phyloP scores from a whole-genome alignment of 768 basidiomycete genomes.

The Boletus tomentosulus region DNA sequence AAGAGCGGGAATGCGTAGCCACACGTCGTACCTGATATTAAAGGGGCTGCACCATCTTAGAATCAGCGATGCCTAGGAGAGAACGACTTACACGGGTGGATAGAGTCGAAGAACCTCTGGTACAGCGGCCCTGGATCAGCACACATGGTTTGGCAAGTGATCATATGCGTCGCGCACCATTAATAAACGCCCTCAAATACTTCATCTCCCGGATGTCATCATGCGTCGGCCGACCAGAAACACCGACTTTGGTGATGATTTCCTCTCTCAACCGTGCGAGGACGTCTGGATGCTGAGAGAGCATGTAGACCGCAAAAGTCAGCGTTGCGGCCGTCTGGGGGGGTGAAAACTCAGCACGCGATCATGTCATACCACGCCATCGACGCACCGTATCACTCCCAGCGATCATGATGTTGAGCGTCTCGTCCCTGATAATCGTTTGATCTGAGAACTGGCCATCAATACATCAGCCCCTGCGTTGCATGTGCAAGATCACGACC shows the following conservation, averaged over 20 bases:
- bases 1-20: no score
- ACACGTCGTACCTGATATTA: slow-evolving; percentile 17
- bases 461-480: neutral
- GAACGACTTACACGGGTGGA: slow-evolving; percentile 24
- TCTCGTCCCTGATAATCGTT: slow-evolving; percentile 23
- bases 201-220: slow-evolving; percentile 61
- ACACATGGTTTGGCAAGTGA: neutral
- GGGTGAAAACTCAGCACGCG: neutral
- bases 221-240: slow-evolving; percentile 44
- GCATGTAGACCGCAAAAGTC: slow-evolving; percentile 9
- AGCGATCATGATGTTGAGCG: slow-evolving; percentile 28
- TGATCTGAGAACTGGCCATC: slow-evolving; percentile 14
- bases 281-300: slow-evolving; percentile 42
- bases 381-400: slow-evolving; percentile 42
- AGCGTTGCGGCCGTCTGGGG: slow-evolving; percentile 31
- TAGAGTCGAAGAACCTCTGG: slow-evolving; percentile 33
- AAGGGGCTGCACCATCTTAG: slow-evolving; percentile 17
- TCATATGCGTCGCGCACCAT: slow-evolving; percentile 37
- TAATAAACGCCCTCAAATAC: slow-evolving; percentile 60
- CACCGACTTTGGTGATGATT: slow-evolving; percentile 49
- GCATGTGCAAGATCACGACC: slow-evolving; percentile 30
- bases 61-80: neutral
- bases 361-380: neutral
- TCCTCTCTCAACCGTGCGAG: slow-evolving; percentile 50
- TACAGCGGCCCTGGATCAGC: neutral